Conservation (phyloP, 2,329 filamentous ascomycete genomes). For the Colletotrichum eremochloae region DNA sequence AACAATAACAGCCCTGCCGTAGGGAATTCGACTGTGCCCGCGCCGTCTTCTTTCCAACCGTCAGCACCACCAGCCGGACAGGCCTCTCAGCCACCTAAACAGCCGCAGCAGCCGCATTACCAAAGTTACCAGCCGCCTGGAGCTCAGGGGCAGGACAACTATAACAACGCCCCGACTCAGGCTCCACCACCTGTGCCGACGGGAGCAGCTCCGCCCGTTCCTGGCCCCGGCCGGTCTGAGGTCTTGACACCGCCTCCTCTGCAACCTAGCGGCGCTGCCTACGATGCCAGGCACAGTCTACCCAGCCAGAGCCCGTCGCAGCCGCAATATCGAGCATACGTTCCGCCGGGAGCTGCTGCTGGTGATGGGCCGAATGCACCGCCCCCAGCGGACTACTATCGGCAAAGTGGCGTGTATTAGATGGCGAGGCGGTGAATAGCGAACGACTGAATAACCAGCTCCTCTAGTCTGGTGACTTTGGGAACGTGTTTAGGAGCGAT, state of each 20-base stretch:
- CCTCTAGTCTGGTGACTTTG: too few species aligned
- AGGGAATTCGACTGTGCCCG: slow-evolving; percentile 48
- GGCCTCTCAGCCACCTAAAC: slow-evolving; percentile 45
- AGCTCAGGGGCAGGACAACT: slow-evolving; percentile 48
- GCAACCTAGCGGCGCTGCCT: slow-evolving; percentile 60
- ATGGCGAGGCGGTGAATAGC: neutral
- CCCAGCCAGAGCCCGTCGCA: slow-evolving; percentile 60
- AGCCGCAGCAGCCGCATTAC: slow-evolving; percentile 54
- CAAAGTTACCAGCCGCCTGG: slow-evolving; percentile 57
- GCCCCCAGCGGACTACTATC: slow-evolving; percentile 69
- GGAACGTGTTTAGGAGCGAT: neutral
- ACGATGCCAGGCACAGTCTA: slow-evolving; percentile 64
- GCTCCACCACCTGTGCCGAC: slow-evolving; percentile 52
- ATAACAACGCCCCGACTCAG: slow-evolving; percentile 47
- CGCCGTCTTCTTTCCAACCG: slow-evolving; percentile 44
- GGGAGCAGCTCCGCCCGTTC: slow-evolving; percentile 56
- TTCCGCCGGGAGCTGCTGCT: slow-evolving; percentile 57
- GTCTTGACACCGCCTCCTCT: slow-evolving; percentile 55
- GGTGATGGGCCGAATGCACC: slow-evolving; percentile 63
- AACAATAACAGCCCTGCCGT: slow-evolving; percentile 52
- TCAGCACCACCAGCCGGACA: slow-evolving; percentile 42
- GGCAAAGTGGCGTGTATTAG: slow-evolving; percentile 55
- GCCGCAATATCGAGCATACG: slow-evolving; percentile 73
- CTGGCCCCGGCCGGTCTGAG: slow-evolving; percentile 45
- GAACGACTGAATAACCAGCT: neutral